Percentiles rank a stretch among this genome's conserved stretches.
phyloP scores from a whole-genome alignment of 1,284 basidiomycete species.

The Xerocomus nothofagi region DNA sequence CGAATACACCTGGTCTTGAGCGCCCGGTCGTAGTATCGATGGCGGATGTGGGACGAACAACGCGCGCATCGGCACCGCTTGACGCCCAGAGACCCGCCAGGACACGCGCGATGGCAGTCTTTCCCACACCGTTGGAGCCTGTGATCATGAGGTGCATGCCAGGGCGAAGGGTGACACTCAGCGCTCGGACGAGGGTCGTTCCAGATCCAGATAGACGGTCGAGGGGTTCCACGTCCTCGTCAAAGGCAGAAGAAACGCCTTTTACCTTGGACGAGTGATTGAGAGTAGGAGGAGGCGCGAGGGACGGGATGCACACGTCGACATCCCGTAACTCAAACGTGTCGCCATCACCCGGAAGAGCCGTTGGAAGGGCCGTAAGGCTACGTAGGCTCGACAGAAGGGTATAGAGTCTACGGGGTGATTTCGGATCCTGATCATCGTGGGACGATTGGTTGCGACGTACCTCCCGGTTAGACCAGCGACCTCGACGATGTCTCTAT shows the following conservation, averaged over 20 bases:
- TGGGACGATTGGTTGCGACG: not conserved
- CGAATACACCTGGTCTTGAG: conserved; percentile 67
- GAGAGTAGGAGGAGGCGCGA: not conserved
- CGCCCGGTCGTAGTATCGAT: conserved; percentile 28
- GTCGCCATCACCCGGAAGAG: conserved; percentile 31
- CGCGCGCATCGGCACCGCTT: conserved; percentile 40
- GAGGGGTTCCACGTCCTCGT: conserved; percentile 19
- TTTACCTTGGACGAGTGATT: conserved; percentile 6
- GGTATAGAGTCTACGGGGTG: conserved; percentile 60
- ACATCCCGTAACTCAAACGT: conserved; percentile 67
- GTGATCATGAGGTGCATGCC: conserved; percentile 95
- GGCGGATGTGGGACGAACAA: conserved; percentile 34
- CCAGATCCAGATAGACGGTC: conserved; percentile 25
- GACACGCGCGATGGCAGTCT: conserved; percentile 90
- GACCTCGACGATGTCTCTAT: conserved; percentile 90
- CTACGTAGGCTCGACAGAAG: conserved; percentile 86
- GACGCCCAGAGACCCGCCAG: conserved; percentile 87
- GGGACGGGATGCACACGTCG: conserved; percentile 69
- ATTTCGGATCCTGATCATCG: not conserved
- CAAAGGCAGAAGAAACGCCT: not conserved
- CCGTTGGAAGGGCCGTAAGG: conserved; percentile 51
- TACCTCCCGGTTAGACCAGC: conserved; percentile 86
- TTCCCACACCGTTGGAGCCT: conserved; percentile 91
- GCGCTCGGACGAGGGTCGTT: conserved; percentile 64
- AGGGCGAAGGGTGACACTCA: conserved; percentile 69